A percentile compares a stretch with the other conserved stretches of the same genome.
Evolutionary conservation across 2,329 filamentous ascomycete species (phyloP).

Genomic region (Parascedosporium putredinis): DNA sequence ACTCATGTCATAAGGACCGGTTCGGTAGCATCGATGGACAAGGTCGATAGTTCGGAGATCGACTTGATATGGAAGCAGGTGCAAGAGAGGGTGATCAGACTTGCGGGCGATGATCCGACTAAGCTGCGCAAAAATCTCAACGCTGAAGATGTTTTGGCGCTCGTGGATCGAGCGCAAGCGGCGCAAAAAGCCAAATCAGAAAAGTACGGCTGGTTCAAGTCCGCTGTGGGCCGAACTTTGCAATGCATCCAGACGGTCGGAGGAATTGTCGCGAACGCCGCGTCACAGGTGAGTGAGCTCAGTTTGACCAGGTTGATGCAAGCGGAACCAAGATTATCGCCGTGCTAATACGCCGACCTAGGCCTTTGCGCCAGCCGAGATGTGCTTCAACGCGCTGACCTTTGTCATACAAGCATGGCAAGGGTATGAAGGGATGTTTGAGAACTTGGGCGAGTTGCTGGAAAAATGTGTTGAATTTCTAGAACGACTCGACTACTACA

Average conservation of each 20-base stretch:
- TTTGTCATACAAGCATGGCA: slow-evolving; percentile 25
- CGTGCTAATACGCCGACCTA: too few species aligned
- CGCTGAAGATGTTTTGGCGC: slow-evolving; percentile 19
- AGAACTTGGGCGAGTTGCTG: slow-evolving; percentile 20
- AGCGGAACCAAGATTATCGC: too few species aligned
- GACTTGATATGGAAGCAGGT: slow-evolving; percentile 22
- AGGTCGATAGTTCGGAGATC: slow-evolving; percentile 14
- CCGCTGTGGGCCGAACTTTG: slow-evolving; percentile 18
- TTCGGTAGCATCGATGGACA: too few species aligned
- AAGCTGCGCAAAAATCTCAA: slow-evolving; percentile 17
- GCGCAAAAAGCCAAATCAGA: slow-evolving; percentile 19
- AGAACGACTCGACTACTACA: slow-evolving; percentile 22
- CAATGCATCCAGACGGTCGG: slow-evolving; percentile 24
- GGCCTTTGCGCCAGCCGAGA: slow-evolving; percentile 23
- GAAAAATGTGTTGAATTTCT: slow-evolving; percentile 24
- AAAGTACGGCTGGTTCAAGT: slow-evolving; percentile 19
- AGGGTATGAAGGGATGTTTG: slow-evolving; percentile 23
- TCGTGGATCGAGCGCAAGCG: slow-evolving; percentile 18
- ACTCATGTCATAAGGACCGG: too few species aligned
- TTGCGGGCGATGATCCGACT: slow-evolving; percentile 19
- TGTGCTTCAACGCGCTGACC: slow-evolving; percentile 25
- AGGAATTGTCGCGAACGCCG: slow-evolving; percentile 20
- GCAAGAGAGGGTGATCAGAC: slow-evolving; percentile 20
- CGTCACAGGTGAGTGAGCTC: slow-evolving; percentile 16
- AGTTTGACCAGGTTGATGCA: too few species aligned